Evolutionary conservation across 2,329 filamentous ascomycete species (phyloP).

Genomic region (Cladosporium sp.): DNA sequence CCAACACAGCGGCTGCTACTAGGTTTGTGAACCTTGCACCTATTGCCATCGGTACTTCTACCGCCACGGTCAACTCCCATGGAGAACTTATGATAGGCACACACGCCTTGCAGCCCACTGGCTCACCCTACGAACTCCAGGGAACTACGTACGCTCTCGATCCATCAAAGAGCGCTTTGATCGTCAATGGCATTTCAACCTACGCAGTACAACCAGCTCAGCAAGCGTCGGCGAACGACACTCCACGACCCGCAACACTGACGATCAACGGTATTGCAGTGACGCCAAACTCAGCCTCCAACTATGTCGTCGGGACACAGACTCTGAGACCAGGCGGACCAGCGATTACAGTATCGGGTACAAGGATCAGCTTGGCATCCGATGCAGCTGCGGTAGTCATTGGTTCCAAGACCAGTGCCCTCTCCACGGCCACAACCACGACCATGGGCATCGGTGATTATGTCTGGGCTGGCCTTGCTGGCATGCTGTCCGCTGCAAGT

Average conservation of each 20-base stretch:
- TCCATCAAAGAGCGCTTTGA: neutral
- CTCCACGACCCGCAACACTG: neutral
- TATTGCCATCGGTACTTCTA: neutral
- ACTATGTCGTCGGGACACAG: constrained; percentile 22
- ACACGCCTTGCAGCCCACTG: constrained; percentile 20
- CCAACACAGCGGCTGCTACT: neutral
- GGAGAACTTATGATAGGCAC: constrained; percentile 19
- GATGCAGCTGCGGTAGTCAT: neutral
- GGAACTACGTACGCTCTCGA: neutral
- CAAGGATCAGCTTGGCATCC: neutral
- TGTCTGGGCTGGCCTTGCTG: constrained; percentile 11
- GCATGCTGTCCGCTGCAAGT: neutral
- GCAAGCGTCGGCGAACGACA: neutral
- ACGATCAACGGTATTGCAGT: neutral
- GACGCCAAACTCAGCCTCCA: neutral
- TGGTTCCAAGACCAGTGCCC: neutral
- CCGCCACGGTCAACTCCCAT: constrained; percentile 17
- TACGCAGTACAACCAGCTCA: neutral
- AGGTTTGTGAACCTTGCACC: neutral
- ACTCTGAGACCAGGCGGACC: constrained; percentile 38
- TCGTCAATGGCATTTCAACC: neutral
- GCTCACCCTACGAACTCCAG: neutral
- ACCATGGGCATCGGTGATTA: neutral
- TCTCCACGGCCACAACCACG: neutral
- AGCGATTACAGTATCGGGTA: neutral